Evolutionary conservation across 805 yeast species (phyloP).

Genomic region (Saccharomycopsis selenospora): DNA sequence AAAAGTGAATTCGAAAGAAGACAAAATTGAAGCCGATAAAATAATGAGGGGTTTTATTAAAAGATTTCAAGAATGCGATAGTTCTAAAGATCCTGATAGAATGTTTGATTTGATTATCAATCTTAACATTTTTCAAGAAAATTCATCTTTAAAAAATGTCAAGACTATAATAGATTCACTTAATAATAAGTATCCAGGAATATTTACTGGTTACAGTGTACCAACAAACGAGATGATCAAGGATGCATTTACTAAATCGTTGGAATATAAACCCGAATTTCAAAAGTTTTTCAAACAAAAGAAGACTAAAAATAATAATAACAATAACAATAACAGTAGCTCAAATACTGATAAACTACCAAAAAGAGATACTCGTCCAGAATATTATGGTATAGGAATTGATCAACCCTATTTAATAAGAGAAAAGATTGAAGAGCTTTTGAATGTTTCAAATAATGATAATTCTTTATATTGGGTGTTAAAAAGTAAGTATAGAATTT

Average conservation of each 20-base stretch:
- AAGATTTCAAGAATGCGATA: slow-evolving; percentile 56
- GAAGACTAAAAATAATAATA: background rate
- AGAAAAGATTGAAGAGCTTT: background rate
- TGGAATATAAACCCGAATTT: slow-evolving; percentile 49
- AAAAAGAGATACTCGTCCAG: slow-evolving; percentile 2
- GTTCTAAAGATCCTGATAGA: slow-evolving; percentile 49
- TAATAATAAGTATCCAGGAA: slow-evolving; percentile 35
- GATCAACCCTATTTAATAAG: no score
- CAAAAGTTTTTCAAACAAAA: slow-evolving; percentile 29
- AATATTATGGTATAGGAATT: background rate
- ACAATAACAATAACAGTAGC: background rate
- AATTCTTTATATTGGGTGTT: background rate
- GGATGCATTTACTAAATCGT: slow-evolving; percentile 46
- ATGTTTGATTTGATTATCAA: slow-evolving; percentile 60
- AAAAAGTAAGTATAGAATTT: background rate
- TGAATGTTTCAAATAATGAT: background rate
- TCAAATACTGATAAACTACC: background rate
- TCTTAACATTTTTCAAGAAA: slow-evolving; percentile 36
- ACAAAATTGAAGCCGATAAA: slow-evolving; percentile 37
- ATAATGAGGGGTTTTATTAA: slow-evolving; percentile 70
- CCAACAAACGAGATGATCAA: slow-evolving; percentile 39
- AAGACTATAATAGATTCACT: slow-evolving; percentile 31
- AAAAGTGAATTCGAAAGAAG: slow-evolving; percentile 33
- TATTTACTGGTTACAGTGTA: slow-evolving; percentile 27
- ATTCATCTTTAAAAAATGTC: slow-evolving; percentile 47